Evolutionary conservation across 2,329 filamentous ascomycete species (phyloP).

Genomic region (Diaporthe destruens): DNA sequence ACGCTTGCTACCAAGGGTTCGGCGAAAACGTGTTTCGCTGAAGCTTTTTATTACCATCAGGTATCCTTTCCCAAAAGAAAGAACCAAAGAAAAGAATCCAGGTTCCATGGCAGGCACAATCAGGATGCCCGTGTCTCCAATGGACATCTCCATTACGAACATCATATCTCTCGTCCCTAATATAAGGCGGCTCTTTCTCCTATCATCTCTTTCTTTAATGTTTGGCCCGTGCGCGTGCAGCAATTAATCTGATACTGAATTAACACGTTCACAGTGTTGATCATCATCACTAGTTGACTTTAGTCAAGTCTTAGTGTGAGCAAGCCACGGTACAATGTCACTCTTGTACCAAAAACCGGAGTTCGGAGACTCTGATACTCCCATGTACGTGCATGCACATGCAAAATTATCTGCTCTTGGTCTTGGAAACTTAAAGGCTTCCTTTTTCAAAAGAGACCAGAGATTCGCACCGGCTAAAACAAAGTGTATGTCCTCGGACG

Average conservation of each 20-base stretch:
- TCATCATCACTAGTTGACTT: too few relatives aligned
- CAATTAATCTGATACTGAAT: neutral
- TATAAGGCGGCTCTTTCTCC: neutral
- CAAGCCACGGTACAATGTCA: neutral
- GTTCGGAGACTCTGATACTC: too few relatives aligned
- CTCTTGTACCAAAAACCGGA: neutral
- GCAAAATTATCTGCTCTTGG: too few relatives aligned
- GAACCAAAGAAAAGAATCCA: too few relatives aligned
- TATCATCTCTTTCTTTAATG: neutral
- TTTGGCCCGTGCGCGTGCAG: neutral
- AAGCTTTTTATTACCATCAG: neutral
- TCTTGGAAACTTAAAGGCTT: too few relatives aligned
- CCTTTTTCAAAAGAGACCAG: too few relatives aligned
- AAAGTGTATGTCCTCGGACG: too few relatives aligned
- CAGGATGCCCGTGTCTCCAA: neutral
- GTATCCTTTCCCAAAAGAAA: neutral
- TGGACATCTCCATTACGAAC: neutral
- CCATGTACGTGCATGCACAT: too few relatives aligned
- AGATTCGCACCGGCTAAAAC: too few relatives aligned
- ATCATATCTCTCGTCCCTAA: neutral
- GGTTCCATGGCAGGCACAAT: too few relatives aligned
- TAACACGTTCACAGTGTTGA: slow-evolving; percentile 4
- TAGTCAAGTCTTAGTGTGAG: neutral
- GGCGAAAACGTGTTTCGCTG: neutral
- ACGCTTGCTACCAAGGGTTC: neutral